Evolutionary conservation across 306 rosid genomes (phyloP).

Genomic region (Cicer judaicum): DNA sequence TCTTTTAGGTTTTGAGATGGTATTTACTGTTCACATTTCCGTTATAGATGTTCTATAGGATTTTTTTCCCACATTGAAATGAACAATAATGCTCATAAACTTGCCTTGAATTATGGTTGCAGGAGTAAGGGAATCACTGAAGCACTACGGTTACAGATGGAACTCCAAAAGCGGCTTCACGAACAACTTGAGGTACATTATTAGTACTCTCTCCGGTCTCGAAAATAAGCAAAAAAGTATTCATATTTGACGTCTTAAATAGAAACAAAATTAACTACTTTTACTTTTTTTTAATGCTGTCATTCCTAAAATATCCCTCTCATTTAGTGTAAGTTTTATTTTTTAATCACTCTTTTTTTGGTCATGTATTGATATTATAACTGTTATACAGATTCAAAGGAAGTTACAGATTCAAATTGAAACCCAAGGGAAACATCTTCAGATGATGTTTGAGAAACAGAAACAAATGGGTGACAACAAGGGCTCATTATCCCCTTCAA

Average conservation of each 20-base stretch:
- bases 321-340: too few species aligned
- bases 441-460: conserved; percentile 85
- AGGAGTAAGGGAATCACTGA: conserved; percentile 90
- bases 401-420: conserved; percentile 87
- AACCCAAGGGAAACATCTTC: conserved; percentile 80
- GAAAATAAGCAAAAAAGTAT: too few species aligned
- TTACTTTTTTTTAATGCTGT: too few species aligned
- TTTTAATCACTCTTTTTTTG: too few species aligned
- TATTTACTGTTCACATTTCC: neutral
- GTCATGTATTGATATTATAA: conserved; percentile 40
- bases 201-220: neutral
- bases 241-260: too few species aligned
- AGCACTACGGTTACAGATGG: conserved; percentile 92
- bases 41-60: neutral
- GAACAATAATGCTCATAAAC: conserved; percentile 27
- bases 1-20: conserved; percentile 9
- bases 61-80: conserved; percentile 11
- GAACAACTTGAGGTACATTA: conserved; percentile 91
- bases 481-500: conserved; percentile 50
- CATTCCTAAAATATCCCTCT: too few species aligned
- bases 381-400: conserved; percentile 71
- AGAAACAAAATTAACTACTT: too few species aligned
- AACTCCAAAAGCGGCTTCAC: conserved; percentile 96
- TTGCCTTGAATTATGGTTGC: conserved; percentile 36
- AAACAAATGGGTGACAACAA: conserved; percentile 62